Percentiles rank a stretch among this genome's conserved stretches.
phyloP scores from a whole-genome alignment of 1,284 basidiomycete genomes.

The Ceratobasidium sp. region DNA sequence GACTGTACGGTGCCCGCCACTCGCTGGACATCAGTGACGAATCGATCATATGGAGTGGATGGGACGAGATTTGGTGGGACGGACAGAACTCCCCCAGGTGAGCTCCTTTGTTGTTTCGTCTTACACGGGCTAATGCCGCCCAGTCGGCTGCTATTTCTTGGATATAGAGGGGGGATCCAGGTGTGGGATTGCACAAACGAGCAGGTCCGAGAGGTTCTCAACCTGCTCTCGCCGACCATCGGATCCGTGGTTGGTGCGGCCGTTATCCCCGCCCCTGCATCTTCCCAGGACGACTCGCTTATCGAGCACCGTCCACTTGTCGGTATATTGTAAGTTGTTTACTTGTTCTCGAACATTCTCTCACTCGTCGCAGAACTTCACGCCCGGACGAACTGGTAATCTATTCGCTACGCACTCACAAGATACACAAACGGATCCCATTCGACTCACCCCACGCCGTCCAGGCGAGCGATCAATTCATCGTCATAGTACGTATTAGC shows the following conservation, averaged over 20 bases:
- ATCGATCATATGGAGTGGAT: slow-evolving; percentile 21
- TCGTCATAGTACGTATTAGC: slow-evolving; percentile 61
- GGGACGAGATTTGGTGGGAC: slow-evolving; percentile 18
- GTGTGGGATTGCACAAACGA: slow-evolving; percentile 71
- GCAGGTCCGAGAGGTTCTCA: slow-evolving; percentile 61
- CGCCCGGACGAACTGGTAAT: slow-evolving; percentile 53
- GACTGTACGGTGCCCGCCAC: background rate
- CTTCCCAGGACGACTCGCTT: slow-evolving; percentile 46
- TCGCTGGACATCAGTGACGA: background rate
- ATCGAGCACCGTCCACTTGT: slow-evolving; percentile 56
- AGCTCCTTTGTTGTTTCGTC: slow-evolving; percentile 1
- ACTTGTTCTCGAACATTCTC: slow-evolving; percentile 37
- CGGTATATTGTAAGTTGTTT: slow-evolving; percentile 61
- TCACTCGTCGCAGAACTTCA: slow-evolving; percentile 41
- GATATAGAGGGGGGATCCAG: slow-evolving; percentile 64
- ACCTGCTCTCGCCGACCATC: slow-evolving; percentile 53
- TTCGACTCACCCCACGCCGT: slow-evolving; percentile 49
- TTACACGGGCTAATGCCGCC: background rate
- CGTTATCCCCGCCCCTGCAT: slow-evolving; percentile 53
- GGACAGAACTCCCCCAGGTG: slow-evolving; percentile 15
- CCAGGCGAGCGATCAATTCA: slow-evolving; percentile 57
- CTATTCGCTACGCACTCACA: slow-evolving; percentile 66
- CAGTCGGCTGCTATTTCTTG: slow-evolving; percentile 65
- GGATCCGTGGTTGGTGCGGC: slow-evolving; percentile 47
- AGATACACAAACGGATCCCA: slow-evolving; percentile 59